Evolutionary conservation across 2,329 filamentous ascomycete genomes (phyloP).

Genomic region (Metarhizium guizhouense): DNA sequence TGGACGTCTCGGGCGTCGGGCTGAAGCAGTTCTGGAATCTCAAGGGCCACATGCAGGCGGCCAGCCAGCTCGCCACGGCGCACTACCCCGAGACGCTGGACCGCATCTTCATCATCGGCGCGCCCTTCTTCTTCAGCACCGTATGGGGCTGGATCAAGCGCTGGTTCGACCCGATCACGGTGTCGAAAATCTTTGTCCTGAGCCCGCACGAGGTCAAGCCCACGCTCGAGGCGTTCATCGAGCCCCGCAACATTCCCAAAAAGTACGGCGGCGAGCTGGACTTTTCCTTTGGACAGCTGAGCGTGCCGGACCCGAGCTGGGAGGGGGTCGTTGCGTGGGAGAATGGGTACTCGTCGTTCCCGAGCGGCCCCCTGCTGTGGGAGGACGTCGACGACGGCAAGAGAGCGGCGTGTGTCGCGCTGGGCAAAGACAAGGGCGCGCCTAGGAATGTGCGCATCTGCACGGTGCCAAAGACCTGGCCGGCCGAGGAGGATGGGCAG

Average conservation of each 20-base stretch:
- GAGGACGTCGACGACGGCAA: constrained; percentile 33
- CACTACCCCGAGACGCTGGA: constrained; percentile 91
- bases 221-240: constrained; percentile 74
- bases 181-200: constrained; percentile 93
- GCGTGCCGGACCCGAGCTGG: constrained; percentile 59
- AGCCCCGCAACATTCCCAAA: constrained; percentile 74
- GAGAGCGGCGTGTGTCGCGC: constrained; percentile 41
- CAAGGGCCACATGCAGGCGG: constrained; percentile 88
- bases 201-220: constrained; percentile 61
- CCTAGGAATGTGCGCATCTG: constrained; percentile 39
- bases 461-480: constrained; percentile 36
- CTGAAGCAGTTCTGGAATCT: constrained; percentile 95
- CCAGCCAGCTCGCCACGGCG: constrained; percentile 77
- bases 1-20: constrained; percentile 81
- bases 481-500: constrained; percentile 6
- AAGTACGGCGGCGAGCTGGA: constrained; percentile 83
- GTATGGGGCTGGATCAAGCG: constrained; percentile 94
- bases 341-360: constrained; percentile 42
- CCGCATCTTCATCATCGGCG: constrained; percentile 65
- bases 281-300: constrained; percentile 69
- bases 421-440: constrained; percentile 38
- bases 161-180: constrained; percentile 91
- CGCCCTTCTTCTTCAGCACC: constrained; percentile 82
- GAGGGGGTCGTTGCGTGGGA: constrained; percentile 42
- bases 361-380: constrained; percentile 50